A percentile compares a stretch with the other conserved stretches of the same genome.
These are phyloP conservation scores for Beauveria caledonica DNA, from an alignment of 2,329 filamentous ascomycete species.

Conservation along the genomic window DNA sequence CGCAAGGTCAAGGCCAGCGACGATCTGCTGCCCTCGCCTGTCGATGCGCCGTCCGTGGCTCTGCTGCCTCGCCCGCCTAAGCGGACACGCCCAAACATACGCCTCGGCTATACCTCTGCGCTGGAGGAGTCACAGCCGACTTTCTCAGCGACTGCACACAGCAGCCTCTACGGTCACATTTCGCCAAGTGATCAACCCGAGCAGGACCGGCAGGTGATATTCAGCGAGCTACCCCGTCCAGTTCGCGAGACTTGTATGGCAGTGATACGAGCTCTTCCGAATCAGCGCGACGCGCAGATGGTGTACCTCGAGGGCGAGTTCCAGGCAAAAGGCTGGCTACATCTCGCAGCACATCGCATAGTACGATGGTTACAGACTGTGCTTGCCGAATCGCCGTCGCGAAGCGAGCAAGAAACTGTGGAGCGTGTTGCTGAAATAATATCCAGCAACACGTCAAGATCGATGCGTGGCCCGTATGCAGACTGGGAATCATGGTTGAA, in stretches of 20 bases:
- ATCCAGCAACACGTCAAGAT: slow-evolving; percentile 30
- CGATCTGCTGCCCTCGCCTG: neutral
- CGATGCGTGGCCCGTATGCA: slow-evolving; percentile 27
- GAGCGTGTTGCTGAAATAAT: slow-evolving; percentile 28
- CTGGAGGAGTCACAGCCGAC: neutral
- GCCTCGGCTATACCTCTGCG: neutral
- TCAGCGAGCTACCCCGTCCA: slow-evolving; percentile 17
- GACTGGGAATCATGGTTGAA: slow-evolving; percentile 28
- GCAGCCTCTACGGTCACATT: neutral
- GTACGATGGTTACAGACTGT: slow-evolving; percentile 24
- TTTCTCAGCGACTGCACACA: neutral
- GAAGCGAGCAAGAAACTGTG: slow-evolving; percentile 15
- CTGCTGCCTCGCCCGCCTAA: neutral
- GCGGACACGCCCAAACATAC: neutral
- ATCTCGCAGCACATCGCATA: slow-evolving; percentile 21
- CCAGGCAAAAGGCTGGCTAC: slow-evolving; percentile 26
- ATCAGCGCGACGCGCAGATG: slow-evolving; percentile 16
- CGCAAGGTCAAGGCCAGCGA: neutral
- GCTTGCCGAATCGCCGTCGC: slow-evolving; percentile 14
- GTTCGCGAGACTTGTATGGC: slow-evolving; percentile 29
- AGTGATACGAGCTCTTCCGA: slow-evolving; percentile 31
- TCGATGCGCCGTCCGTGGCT: neutral
- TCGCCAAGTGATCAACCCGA: neutral
- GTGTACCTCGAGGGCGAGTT: slow-evolving; percentile 16
- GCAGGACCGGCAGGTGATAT: neutral